Base-by-base conservation (phyloP, 352 stramenopile genomes). In the Phytophthora nicotianae region DNA sequence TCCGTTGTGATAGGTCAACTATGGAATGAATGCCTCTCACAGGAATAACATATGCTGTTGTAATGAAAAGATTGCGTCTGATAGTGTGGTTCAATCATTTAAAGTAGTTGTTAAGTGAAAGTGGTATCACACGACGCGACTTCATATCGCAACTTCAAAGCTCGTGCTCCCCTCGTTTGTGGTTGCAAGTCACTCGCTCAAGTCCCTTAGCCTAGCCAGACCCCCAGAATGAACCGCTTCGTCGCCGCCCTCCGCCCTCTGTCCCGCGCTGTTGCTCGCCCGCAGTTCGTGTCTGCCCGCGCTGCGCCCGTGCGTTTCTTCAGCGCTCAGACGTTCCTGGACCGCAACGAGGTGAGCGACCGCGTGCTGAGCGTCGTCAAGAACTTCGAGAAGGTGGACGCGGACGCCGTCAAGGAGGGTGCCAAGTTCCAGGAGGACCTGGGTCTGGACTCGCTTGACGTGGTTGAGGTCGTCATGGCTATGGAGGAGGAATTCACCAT, bases 401-500 rank as follows among this genome's bases (percentile, higher is more conserved):
- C 78, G 33, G 81, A 90, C 62, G 99, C 98, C 82, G 88, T 97
- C 46, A 87, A 85, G 58, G 83, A 94, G 56, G 81, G 59, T 38
- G 94, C 97, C 70, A 96, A 95, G 72, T 99, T 99, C 83, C 96
- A 98, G 52, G 97, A 98, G 51, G 96, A 99, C 83, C 88, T 99
- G 46, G 97, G 97, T 46, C 88, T 99, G 48, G 98, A 99, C 83
- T 99, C 97, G 58, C 90, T 99, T 53, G 98, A 99, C 83, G 86
- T 93, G 43, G 88, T 96, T 16, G 87, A 96, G 73, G 86, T 98
- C 61, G 96, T 99, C 50, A 99, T 99, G 98, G 97, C 97, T 41
- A 98, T 99, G 78, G 98, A 99, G 81, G 98, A 99, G 76, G 98
- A 99, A 83, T 99, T 99, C 85, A 97, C 94, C 54, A 99, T 99